Base-by-base conservation (phyloP, 2,329 filamentous ascomycete species). In the Davidsoniella eucalypti region DNA sequence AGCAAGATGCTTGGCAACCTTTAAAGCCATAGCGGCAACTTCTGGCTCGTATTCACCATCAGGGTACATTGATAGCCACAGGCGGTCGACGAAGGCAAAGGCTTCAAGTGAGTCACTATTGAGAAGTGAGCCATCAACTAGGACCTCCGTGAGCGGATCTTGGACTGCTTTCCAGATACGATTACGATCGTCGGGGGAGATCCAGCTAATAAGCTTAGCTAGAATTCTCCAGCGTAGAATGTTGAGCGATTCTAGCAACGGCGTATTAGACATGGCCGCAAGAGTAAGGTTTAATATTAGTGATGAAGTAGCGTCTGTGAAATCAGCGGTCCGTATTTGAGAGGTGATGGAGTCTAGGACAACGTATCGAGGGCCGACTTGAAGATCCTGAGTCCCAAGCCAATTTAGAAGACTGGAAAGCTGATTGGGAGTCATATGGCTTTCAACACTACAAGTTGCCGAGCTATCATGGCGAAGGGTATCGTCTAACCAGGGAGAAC, bases 341-440 rank as follows among this genome's bases (percentile, higher is more conserved):
- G 64, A 59, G 0, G 65, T 63, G 33, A 75, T 60, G 2, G 65
- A 63, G 43, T 68, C 64, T 8, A 69, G 56, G 21, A 74, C 65
- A 4, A 71, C 57, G 18, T 68, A 65, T 4, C 64, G 58, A 0
- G 68, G 62, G 2, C 57, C 57, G 4, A 54, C 61, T 44, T 44
- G 61, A 49, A 52, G 60, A 14, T 59, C 59, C 42, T 68, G 62
- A 7, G 55, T 53, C 10, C 62, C 60, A 0, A 71, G 55, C 68
- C 68, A 70, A n/a, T 63, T 59, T 12, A 75, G 54, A 3, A 72
- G 52, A 5, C 65, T 65, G 2, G 61, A 45, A 5, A 74, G 59
- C 51, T 73, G 70, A n/a, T 64, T 61, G 2, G 63, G 59, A 1
- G 67, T 71, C 44, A 73, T 58, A 2, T 69, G 65, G 10, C 64